Evolutionary conservation across 2,329 filamentous ascomycete genomes (phyloP).

Genomic region (Pleurostoma richardsiae): DNA sequence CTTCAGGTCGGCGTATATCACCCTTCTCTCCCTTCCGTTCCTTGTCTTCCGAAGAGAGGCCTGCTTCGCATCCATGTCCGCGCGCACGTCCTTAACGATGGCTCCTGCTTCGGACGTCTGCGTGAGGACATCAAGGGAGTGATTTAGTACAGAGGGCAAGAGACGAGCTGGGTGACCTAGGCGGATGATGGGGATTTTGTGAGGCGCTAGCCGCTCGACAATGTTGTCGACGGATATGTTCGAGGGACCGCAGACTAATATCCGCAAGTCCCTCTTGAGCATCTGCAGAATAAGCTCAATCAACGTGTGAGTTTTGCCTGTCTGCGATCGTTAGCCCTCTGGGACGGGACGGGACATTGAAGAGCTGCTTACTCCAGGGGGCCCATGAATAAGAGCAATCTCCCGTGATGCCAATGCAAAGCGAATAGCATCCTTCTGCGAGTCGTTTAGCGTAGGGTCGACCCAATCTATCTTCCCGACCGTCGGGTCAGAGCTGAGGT

Average conservation of each 20-base stretch:
- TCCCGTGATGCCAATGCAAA: conserved; percentile 81
- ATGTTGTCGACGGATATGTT: conserved; percentile 99
- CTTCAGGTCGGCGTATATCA: conserved; percentile 80
- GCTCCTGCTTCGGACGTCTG: conserved; percentile 83
- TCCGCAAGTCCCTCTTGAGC: conserved; percentile 63
- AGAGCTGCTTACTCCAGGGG: conserved; percentile 54
- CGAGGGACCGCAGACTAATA: conserved; percentile 92
- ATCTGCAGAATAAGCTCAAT: conserved; percentile 95
- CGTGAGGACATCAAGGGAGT: conserved; percentile 88
- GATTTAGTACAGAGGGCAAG: conserved; percentile 78
- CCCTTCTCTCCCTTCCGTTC: conserved; percentile 71
- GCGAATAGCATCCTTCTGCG: conserved; percentile 64
- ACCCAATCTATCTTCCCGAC: conserved; percentile 51
- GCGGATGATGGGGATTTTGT: conserved; percentile 81
- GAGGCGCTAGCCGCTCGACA: conserved; percentile 80
- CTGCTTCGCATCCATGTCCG: conserved; percentile 91
- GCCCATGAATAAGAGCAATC: conserved; percentile 87
- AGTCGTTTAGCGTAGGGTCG: conserved; percentile 58
- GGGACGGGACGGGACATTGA: conserved; percentile 29
- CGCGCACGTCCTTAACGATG: conserved; percentile 84
- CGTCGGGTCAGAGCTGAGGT: conserved; percentile 34
- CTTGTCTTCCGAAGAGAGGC: conserved; percentile 82
- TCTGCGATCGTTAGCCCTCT: conserved; percentile 32
- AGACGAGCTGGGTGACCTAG: conserved; percentile 90
- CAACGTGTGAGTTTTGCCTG: conserved; percentile 93